These are phyloP conservation scores for Ceratobasidium sp. DNA, from an alignment of 1,284 basidiomycete genomes.

Conservation along the genomic window DNA sequence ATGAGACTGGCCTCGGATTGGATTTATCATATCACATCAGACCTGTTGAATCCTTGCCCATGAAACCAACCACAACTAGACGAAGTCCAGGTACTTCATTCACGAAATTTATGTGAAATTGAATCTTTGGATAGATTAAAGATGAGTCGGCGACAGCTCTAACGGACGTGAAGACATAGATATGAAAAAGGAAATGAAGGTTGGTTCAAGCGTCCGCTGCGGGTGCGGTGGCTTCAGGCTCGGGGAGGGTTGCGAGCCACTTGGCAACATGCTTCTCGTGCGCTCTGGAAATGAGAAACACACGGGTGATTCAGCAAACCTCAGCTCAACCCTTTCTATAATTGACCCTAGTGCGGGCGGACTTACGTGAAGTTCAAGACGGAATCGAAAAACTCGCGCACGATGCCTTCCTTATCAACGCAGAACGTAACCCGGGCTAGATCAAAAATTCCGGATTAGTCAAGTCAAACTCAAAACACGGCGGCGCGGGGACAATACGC, in stretches of 20 bases:
- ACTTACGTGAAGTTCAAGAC: slow-evolving; percentile 64
- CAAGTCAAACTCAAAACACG: neutral
- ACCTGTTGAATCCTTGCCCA: no score
- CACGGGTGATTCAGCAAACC: no score
- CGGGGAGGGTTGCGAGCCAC: slow-evolving; percentile 32
- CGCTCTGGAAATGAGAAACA: neutral
- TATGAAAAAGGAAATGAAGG: no score
- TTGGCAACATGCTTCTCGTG: slow-evolving; percentile 38
- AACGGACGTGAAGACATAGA: no score
- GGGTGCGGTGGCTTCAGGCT: neutral
- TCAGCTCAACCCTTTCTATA: neutral
- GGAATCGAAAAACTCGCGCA: slow-evolving; percentile 66
- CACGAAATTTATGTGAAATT: no score
- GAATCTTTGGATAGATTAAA: no score
- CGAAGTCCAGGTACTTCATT: no score
- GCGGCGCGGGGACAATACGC: neutral
- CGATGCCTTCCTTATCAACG: slow-evolving; percentile 73
- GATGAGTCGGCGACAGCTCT: no score
- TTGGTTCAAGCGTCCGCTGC: neutral
- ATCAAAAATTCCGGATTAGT: neutral
- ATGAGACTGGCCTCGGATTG: no score
- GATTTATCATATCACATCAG: no score
- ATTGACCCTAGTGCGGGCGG: neutral
- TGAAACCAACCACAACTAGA: no score
- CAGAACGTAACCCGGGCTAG: slow-evolving; percentile 75